Base-by-base conservation (phyloP, 768 basidiomycete species). In the Pulveroboletus sp. region DNA sequence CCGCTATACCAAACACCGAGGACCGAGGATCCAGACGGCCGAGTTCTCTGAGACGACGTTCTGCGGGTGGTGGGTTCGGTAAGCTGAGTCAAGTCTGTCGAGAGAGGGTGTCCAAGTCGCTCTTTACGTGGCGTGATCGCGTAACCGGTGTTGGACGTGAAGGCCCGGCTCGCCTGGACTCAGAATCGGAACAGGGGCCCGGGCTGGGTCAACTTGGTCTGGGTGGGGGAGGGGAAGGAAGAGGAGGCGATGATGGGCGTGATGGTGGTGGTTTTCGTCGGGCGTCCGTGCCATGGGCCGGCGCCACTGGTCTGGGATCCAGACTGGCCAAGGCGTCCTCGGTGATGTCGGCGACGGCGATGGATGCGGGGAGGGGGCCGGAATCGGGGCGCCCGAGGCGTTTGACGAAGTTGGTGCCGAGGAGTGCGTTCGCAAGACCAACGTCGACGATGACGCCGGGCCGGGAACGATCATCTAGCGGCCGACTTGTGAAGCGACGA, bases 51-150 rank as follows among this genome's bases (percentile, higher is more conserved):
- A n/a, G 7, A n/a, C 33, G 24, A 21, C 21, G 21, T 21, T 17
- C 21, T 32, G 6, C 21, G 30, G 30, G 30, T 6, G 12, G 37
- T 18, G 11, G 17, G 10, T 56, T 46, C 49, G 1, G 11, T 5
- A 40, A 33, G 24, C 40, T 61, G n/a, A 27, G 48, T 30, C 47
- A 28, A 21, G 17, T 40, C 12, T 51, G 33, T 46, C 52, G 46
- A 8, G 51, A 39, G 31, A 39, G 38, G 50, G 44, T 48, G 10
- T 45, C 18, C 32, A 48, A 51, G 35, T 46, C n/a, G 1, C 1
- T 62, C 42, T 50, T 45, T 10, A 17, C 51, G 49, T 57, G 49
- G 52, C 41, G 55, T 39, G 41, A 51, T 47, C 59, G 44, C 30
- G 11, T 7, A 21, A 3, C 21, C 21, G 21, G 21, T 21, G 21